Conservation (phyloP, 148 eudicot genomes). For the Tetragonia tetragonoides region DNA sequence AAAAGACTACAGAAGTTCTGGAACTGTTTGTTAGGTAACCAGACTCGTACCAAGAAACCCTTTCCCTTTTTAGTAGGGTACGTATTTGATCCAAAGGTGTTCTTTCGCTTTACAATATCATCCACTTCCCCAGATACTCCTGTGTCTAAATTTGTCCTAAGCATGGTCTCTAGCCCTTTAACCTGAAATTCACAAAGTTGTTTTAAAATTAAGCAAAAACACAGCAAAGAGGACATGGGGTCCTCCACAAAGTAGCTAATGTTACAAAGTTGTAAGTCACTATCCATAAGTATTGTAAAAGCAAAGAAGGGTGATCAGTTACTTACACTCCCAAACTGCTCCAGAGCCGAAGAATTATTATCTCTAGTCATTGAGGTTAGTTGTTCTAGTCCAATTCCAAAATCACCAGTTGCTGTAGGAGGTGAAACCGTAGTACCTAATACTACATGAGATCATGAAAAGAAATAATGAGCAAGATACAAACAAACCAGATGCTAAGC, state of each 20-base stretch:
- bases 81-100: slow-evolving; percentile 81
- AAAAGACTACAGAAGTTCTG: background rate
- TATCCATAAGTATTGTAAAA: background rate
- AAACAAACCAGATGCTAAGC: background rate
- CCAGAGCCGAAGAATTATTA: slow-evolving; percentile 50
- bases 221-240: too few species aligned
- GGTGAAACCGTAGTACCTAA: slow-evolving; percentile 49
- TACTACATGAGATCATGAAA: slow-evolving; percentile 35
- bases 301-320: background rate
- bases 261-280: too few species aligned
- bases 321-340: slow-evolving; percentile 83
- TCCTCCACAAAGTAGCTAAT: too few species aligned
- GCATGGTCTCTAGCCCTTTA: slow-evolving; percentile 60
- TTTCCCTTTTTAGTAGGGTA: slow-evolving; percentile 82
- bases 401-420: slow-evolving; percentile 54
- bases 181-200: slow-evolving; percentile 42
- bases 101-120: slow-evolving; percentile 58
- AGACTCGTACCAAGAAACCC: slow-evolving; percentile 57
- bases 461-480: background rate
- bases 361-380: slow-evolving; percentile 81
- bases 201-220: background rate
- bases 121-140: slow-evolving; percentile 56
- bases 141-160: slow-evolving; percentile 55
- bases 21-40: background rate
- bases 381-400: slow-evolving; percentile 67